Evolutionary conservation across 1,139 yeast species (phyloP), one percentile per base, ranked within the genome.

Genomic region (Suhomyces coccinellae): DNA sequence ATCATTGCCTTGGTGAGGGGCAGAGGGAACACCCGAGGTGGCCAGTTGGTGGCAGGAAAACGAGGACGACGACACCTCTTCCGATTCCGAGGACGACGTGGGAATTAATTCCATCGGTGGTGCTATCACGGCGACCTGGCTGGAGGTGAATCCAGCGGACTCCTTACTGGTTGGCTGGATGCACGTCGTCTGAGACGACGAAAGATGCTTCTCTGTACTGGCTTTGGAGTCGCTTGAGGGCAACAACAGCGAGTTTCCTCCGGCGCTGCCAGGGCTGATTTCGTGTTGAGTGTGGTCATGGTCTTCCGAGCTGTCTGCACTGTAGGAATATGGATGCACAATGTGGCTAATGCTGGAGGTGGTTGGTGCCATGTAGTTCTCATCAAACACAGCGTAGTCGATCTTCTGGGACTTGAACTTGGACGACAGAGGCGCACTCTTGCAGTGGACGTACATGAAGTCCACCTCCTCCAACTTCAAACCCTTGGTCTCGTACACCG

Each of bases 401-500:
- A 72, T 64, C 49, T 69, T 71, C 9, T 68, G 63, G 8, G 75
- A 69, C 47, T 67, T 63, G 56, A 73, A 75, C 34, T 63, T 61
- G 26, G 61, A 53, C 2, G 82, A 77, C 34, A 58, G 63, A 35
- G 73, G 60, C 3, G 84, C 81, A 53, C 63, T 69, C 29, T 61
- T 52, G 57, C 84, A 79, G 42, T 70, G 69, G 38, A 65, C 57
- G 51, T 62, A 63, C 58, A 68, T 59, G 48, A 50, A 72, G 64
- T 75, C 75, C 36, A 73, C 67, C 52, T 74, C 78, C 55, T 74
- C 79, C 56, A 67, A 72, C 52, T 69, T 67, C 51, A 71, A 67
- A 14, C 77, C 77, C 58, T 71, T 74, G 41, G 79, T 74, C 60
- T 73, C 78, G 58, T 70, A 72, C 37, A 71, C 75, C 41, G 67